Evolutionary conservation across 768 basidiomycete species (phyloP), one percentile per base, ranked within the genome.

Genomic region (Brasilioporus rufonigricans): DNA sequence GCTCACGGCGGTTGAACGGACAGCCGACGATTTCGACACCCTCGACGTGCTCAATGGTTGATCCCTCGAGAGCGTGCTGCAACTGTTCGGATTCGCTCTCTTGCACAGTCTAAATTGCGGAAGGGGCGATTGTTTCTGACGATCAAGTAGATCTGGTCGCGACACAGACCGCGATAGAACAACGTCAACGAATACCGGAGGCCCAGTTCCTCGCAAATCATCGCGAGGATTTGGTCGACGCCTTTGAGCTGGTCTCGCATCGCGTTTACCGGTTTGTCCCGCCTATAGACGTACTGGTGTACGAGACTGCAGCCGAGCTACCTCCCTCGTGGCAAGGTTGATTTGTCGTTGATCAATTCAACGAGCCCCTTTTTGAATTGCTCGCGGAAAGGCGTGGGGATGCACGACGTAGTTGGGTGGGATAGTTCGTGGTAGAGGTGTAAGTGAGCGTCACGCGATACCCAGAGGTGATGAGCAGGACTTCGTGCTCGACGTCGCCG

Each of bases 401-500:
- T 47, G 3, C 14, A 35, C 1, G 36, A 48, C 40, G 29, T 10
- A 26, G 4, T 32, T 4, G 50, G 55, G 6, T 45, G 39, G 0
- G 16, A 9, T 12, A 45, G 45, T n/a, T 46, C 23, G 9, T 39
- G 45, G 45, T 51, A 60, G 23, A 78, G 70, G 53, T 77, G 64
- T 74, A 77, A 3, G 78, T 76, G 47, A 80, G 40, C 6, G 75
- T 80, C 32, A 80, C 66, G 1, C 80, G 73, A 36, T 73, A 62
- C 1, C 81, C 79, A 0, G 73, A 69, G 7, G 45, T 65, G 46
- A 80, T 75, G 1, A 66, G 69, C 19, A 67, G 44, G 44, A 80
- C 76, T 44, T 79, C 76, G 57, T 79, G 77, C 53, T 77, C 74
- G 52, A 76, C 65, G 50, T 79, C 79, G 23, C 73, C 69, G 62